Evolutionary conservation across 2,329 filamentous ascomycete species (phyloP).

Genomic region (Zopfia rhizophila): DNA sequence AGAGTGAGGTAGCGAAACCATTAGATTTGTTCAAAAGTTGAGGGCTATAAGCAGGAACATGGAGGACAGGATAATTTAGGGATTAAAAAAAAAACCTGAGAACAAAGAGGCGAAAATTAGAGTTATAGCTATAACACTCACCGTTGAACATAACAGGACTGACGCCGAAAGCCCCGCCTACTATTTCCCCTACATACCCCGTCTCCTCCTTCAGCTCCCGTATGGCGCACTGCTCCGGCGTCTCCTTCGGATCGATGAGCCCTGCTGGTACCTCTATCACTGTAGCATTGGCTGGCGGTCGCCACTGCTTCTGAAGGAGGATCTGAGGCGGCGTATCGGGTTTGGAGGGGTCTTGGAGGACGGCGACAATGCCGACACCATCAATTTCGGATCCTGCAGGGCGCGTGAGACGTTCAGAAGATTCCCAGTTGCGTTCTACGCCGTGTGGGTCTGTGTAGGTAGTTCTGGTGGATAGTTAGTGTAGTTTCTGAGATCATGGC

Average conservation of each 20-base stretch:
- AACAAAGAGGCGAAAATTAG: neutral
- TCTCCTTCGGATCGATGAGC: conserved; percentile 69
- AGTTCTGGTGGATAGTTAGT: conserved; percentile 35
- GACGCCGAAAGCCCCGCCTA: conserved; percentile 47
- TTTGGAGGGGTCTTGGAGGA: conserved; percentile 59
- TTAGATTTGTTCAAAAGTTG: conserved; percentile 2
- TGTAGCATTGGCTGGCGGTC: conserved; percentile 68
- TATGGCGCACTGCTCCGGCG: conserved; percentile 66
- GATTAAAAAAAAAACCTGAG: neutral
- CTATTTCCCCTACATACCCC: conserved; percentile 65
- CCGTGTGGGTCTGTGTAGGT: conserved; percentile 72
- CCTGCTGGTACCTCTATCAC: conserved; percentile 72
- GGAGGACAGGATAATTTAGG: neutral
- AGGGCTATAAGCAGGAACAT: too few species aligned
- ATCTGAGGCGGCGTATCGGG: conserved; percentile 45
- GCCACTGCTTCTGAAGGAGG: conserved; percentile 63
- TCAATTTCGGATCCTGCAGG: conserved; percentile 72
- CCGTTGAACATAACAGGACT: conserved; percentile 57
- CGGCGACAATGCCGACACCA: conserved; percentile 77
- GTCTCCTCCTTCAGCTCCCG: conserved; percentile 73
- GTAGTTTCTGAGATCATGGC: conserved; percentile 11
- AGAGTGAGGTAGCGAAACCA: too few species aligned
- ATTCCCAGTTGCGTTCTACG: conserved; percentile 73
- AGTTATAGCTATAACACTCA: too few species aligned
- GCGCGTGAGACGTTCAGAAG: conserved; percentile 75